phyloP scores from a whole-genome alignment of 2,329 filamentous ascomycete genomes.

The Fusarium burgessii region DNA sequence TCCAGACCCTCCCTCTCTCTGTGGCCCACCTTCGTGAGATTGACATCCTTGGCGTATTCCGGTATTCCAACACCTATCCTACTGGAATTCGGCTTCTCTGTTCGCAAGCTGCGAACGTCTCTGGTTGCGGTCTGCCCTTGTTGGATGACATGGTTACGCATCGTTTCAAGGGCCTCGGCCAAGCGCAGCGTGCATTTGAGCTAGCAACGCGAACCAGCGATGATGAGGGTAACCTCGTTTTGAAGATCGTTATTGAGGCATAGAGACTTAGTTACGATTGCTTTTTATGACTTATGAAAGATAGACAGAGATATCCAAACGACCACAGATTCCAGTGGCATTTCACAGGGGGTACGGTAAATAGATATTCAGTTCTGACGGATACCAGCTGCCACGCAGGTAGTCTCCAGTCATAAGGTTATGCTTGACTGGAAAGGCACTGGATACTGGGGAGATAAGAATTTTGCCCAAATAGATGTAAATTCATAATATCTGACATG shows the following conservation, averaged over 20 bases:
- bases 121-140: constrained; percentile 65
- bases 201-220: constrained; percentile 77
- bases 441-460: not conserved
- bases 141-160: constrained; percentile 81
- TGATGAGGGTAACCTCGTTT: constrained; percentile 73
- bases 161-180: constrained; percentile 72
- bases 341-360: not conserved
- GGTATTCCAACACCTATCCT: constrained; percentile 81
- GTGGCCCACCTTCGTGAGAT: constrained; percentile 80
- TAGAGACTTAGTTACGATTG: constrained; percentile 44
- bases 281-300: constrained; percentile 24
- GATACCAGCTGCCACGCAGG: not conserved
- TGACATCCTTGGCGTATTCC: constrained; percentile 82
- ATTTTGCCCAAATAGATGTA: not conserved
- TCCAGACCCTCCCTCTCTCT: constrained; percentile 79
- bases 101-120: constrained; percentile 55
- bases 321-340: not conserved
- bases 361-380: not conserved
- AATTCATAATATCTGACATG: not conserved
- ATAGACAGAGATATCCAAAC: constrained; percentile 40
- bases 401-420: not conserved
- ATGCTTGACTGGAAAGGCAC: not conserved
- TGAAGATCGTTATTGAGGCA: constrained; percentile 77
- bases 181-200: constrained; percentile 74
- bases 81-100: constrained; percentile 74